Evolutionary conservation across 31 red algal genomes (phyloP).

Genomic region (Porphyra umbilicalis): DNA sequence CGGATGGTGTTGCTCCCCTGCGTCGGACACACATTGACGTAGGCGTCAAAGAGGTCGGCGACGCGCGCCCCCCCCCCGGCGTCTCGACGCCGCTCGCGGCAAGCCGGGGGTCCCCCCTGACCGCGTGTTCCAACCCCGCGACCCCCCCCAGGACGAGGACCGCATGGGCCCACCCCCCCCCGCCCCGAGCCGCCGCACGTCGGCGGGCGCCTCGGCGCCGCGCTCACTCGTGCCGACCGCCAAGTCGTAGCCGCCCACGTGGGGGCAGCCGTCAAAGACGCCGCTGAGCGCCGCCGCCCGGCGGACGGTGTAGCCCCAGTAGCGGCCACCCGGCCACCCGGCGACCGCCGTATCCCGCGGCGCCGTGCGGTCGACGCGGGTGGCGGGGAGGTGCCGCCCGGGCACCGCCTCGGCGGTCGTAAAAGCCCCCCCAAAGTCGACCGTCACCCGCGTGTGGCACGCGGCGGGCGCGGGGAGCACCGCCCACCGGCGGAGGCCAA

Average conservation of each 20-base stretch:
- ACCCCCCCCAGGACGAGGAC: conserved; percentile 92
- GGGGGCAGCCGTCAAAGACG: conserved; percentile 36
- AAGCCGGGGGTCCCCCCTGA: conserved; percentile 30
- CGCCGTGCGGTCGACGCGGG: conserved; percentile 13
- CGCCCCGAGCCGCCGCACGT: conserved; percentile 3
- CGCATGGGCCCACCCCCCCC: conserved; percentile 40
- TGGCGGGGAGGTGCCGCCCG: conserved; percentile 51
- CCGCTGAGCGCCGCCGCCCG: conserved; percentile 40
- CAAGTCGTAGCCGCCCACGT: conserved; percentile 56
- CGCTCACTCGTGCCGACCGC: conserved; percentile 82
- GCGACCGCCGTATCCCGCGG: not conserved
- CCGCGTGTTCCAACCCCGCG: conserved; percentile 62
- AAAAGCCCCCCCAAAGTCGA: conserved; percentile 52
- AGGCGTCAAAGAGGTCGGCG: conserved; percentile 85
- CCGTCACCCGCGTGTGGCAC: conserved; percentile 51
- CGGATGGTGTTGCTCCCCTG: conserved; percentile 95
- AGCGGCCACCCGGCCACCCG: conserved; percentile 15
- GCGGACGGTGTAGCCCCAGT: conserved; percentile 86
- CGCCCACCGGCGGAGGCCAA: conserved; percentile 43
- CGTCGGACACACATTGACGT: conserved; percentile 84
- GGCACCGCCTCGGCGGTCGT: conserved; percentile 16
- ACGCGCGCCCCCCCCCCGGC: conserved; percentile 12
- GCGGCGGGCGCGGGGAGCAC: conserved; percentile 23
- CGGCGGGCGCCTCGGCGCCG: conserved; percentile 34
- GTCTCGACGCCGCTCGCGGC: conserved; percentile 20